These are phyloP conservation scores for Litchi chinensis DNA, from an alignment of 345 rosid genomes.

Conservation along the genomic window DNA sequence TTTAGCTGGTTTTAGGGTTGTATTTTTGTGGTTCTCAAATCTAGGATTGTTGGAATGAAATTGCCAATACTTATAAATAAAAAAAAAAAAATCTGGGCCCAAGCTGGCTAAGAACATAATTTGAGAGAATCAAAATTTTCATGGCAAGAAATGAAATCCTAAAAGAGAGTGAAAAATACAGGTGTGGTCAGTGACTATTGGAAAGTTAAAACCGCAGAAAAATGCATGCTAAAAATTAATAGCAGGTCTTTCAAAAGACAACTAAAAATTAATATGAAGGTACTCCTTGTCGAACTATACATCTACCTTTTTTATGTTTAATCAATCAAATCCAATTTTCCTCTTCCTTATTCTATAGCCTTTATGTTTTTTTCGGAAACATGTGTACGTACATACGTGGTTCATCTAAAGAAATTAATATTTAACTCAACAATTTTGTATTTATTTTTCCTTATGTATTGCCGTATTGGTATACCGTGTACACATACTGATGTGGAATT, in stretches of 20 bases:
- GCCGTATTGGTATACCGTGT: too few species aligned
- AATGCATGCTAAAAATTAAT: not conserved
- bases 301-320: conserved; percentile 4
- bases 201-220: not conserved
- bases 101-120: too few species aligned
- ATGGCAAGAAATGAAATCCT: not conserved
- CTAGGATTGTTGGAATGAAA: too few species aligned
- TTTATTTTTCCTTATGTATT: too few species aligned
- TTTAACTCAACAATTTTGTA: not conserved
- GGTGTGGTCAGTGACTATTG: not conserved
- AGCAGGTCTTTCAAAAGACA: too few species aligned
- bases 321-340: not conserved
- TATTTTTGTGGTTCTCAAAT: too few species aligned
- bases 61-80: too few species aligned
- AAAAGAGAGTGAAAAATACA: not conserved
- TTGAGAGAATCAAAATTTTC: not conserved
- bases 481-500: too few species aligned
- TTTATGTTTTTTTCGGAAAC: not conserved
- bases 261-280: not conserved
- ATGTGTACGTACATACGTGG: not conserved
- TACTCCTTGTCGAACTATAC: conserved; percentile 8
- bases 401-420: not conserved
- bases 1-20: too few species aligned
- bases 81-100: too few species aligned
- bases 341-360: not conserved